These are phyloP conservation scores for Meira nashicola DNA, from an alignment of 1,284 basidiomycete genomes.

Conservation along the genomic window DNA sequence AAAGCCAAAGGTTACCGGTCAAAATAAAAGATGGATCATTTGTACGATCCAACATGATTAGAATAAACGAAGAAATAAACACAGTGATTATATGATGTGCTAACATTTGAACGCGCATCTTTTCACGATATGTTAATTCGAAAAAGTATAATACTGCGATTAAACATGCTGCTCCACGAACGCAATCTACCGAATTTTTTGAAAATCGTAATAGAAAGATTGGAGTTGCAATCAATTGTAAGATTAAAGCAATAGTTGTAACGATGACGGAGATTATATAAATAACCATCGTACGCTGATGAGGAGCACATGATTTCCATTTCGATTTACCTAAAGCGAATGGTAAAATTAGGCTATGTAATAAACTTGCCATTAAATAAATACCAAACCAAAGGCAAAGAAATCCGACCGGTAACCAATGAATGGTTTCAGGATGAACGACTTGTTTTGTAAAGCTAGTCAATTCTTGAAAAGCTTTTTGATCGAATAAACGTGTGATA, in stretches of 20 bases:
- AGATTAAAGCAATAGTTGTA: slow-evolving; percentile 14
- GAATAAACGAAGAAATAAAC: slow-evolving; percentile 20
- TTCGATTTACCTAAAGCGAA: too few species aligned
- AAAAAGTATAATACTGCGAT: slow-evolving; percentile 26
- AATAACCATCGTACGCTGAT: too few species aligned
- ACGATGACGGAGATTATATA: too few species aligned
- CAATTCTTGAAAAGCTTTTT: too few species aligned
- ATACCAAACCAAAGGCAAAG: too few species aligned
- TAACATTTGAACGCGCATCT: slow-evolving; percentile 27
- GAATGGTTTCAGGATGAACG: too few species aligned
- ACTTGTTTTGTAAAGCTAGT: too few species aligned
- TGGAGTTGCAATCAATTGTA: slow-evolving; percentile 15
- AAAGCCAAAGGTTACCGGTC: slow-evolving; percentile 22
- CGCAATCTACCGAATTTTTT: slow-evolving; percentile 13
- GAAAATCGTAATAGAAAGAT: slow-evolving; percentile 16
- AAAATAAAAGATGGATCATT: slow-evolving; percentile 20
- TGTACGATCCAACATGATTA: slow-evolving; percentile 18
- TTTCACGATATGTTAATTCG: slow-evolving; percentile 26
- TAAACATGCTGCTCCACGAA: slow-evolving; percentile 15
- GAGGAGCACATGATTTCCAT: too few species aligned
- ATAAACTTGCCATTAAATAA: too few species aligned
- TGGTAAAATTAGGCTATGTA: too few species aligned
- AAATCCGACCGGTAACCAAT: too few species aligned
- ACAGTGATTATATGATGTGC: slow-evolving; percentile 24
- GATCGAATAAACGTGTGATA: too few species aligned